phyloP scores from a whole-genome alignment of 257 asterid species.

The Solanum chiquidenum region DNA sequence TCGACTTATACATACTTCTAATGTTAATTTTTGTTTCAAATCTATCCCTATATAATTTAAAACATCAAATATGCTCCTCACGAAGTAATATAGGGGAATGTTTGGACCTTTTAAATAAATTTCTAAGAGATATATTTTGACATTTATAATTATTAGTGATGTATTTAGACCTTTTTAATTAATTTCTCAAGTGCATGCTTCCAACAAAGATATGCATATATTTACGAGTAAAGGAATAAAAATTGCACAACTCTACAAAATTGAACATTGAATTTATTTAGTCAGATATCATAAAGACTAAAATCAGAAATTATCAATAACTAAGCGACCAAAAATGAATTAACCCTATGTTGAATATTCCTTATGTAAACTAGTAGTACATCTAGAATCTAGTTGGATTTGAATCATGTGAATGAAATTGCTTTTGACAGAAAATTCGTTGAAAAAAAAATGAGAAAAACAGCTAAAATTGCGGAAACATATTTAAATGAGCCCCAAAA shows the following conservation, averaged over 20 bases:
- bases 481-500: slow-evolving; percentile 10
- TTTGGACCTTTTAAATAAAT: neutral
- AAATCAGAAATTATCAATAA: neutral
- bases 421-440: neutral
- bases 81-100: neutral
- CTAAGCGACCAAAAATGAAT: neutral
- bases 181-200: neutral
- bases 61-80: neutral
- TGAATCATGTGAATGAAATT: neutral
- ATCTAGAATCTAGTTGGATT: neutral
- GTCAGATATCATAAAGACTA: neutral
- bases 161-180: neutral
- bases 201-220: neutral
- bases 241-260: neutral
- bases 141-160: neutral
- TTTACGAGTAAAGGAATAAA: neutral
- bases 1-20: neutral
- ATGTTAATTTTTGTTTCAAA: neutral
- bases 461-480: slow-evolving; percentile 23
- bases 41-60: neutral
- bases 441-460: neutral
- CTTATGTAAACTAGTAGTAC: neutral
- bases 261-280: neutral
- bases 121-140: neutral
- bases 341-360: neutral